Conservation (phyloP, 805 yeast species). For the Candida tallmaniae region DNA sequence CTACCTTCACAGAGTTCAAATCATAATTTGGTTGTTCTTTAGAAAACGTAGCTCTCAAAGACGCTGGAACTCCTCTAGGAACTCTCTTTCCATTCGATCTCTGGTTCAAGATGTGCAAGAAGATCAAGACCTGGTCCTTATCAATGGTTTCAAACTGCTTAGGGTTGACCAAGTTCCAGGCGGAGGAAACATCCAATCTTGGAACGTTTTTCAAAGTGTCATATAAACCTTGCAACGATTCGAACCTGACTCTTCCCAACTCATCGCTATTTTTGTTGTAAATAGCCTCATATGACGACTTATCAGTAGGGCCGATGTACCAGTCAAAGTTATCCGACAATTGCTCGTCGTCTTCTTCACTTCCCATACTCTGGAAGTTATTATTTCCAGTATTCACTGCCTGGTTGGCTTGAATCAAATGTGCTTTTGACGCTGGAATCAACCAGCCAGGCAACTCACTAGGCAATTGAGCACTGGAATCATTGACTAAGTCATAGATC, state of each 20-base stretch:
- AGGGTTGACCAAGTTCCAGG: constrained; percentile 96
- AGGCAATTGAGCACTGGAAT: constrained; percentile 55
- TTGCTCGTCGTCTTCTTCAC: constrained; percentile 58
- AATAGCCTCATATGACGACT: constrained; percentile 70
- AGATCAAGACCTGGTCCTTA: constrained; percentile 87
- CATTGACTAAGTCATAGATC: constrained; percentile 86
- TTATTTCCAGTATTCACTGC: constrained; percentile 43
- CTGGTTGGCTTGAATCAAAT: constrained; percentile 76
- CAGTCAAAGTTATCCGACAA: constrained; percentile 78
- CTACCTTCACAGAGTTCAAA: constrained; percentile 33
- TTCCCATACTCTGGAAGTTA: constrained; percentile 26
- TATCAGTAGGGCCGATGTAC: constrained; percentile 92
- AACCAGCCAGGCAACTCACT: constrained; percentile 82
- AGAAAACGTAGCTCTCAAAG: constrained; percentile 85
- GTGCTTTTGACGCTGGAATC: constrained; percentile 84
- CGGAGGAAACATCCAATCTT: constrained; percentile 75
- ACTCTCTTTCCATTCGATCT: constrained; percentile 79
- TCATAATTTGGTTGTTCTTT: constrained; percentile 78
- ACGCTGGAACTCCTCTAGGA: constrained; percentile 93
- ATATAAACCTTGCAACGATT: constrained; percentile 66
- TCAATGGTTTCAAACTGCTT: constrained; percentile 82
- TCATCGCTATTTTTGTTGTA: constrained; percentile 71
- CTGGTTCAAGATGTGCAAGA: constrained; percentile 86
- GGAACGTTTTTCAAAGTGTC: constrained; percentile 69
- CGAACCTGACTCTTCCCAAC: constrained; percentile 76